phyloP scores from a whole-genome alignment of 1,139 yeast species.

The Yamadazyma triangularis region DNA sequence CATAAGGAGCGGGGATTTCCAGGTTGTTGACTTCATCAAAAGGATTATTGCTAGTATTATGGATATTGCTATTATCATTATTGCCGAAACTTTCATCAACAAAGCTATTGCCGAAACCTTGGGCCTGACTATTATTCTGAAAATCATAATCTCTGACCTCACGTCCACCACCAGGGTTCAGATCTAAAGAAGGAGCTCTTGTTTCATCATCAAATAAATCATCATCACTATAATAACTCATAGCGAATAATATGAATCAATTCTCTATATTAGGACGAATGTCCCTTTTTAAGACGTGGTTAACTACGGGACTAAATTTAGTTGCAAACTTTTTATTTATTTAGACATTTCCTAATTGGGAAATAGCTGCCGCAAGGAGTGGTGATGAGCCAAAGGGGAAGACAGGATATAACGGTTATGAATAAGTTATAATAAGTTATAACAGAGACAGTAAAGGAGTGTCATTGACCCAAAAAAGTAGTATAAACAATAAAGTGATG shows the following conservation, averaged over 20 bases:
- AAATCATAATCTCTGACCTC: neutral
- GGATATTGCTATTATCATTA: neutral
- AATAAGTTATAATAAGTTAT: too few relatives aligned
- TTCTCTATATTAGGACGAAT: neutral
- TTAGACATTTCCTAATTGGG: neutral
- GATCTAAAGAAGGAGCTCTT: slow-evolving; percentile 1
- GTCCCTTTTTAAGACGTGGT: neutral
- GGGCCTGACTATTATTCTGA: neutral
- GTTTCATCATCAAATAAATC: slow-evolving; percentile 10
- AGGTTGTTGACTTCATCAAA: neutral
- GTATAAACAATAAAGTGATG: too few relatives aligned
- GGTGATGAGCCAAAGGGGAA: too few relatives aligned
- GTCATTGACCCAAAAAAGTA: too few relatives aligned
- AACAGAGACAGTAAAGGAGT: too few relatives aligned
- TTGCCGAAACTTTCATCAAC: slow-evolving; percentile 1
- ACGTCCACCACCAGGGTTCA: too few relatives aligned
- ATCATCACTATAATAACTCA: slow-evolving; percentile 8
- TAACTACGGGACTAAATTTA: neutral
- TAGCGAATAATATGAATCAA: neutral
- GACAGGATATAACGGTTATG: too few relatives aligned
- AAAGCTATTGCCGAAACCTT: neutral
- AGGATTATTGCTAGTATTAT: neutral
- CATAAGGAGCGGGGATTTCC: slow-evolving; percentile 1
- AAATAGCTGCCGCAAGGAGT: too few relatives aligned
- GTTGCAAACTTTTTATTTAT: neutral